A percentile compares a stretch with the other conserved stretches of the same genome.
Evolutionary conservation across 352 stramenopile genomes (phyloP).

Genomic region (Phytophthora tubulina): DNA sequence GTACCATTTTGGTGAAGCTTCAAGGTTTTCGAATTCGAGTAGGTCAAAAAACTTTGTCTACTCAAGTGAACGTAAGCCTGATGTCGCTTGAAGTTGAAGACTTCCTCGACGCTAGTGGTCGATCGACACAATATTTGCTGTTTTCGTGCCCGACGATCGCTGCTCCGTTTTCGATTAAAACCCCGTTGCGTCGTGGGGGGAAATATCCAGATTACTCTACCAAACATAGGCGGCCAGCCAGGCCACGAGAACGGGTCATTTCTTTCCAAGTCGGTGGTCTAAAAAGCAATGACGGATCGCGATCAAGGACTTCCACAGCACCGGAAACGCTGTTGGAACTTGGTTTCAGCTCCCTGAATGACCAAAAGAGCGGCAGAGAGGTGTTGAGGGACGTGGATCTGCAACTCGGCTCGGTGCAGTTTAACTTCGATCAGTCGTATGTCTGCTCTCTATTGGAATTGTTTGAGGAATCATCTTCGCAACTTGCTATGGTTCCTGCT

Average conservation of each 20-base stretch:
- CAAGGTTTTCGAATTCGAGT: slow-evolving; percentile 85
- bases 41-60: slow-evolving; percentile 85
- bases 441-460: slow-evolving; percentile 81
- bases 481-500: slow-evolving; percentile 46
- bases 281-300: slow-evolving; percentile 23
- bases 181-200: slow-evolving; percentile 53
- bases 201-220: slow-evolving; percentile 44
- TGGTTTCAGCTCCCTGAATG: slow-evolving; percentile 62
- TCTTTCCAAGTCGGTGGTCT: slow-evolving; percentile 54
- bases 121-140: slow-evolving; percentile 78
- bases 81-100: slow-evolving; percentile 85
- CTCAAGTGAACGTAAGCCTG: slow-evolving; percentile 73
- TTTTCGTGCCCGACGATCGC: slow-evolving; percentile 82
- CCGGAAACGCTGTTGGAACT: slow-evolving; percentile 76
- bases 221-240: slow-evolving; percentile 42
- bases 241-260: slow-evolving; percentile 74
- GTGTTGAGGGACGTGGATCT: slow-evolving; percentile 69
- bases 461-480: slow-evolving; percentile 73
- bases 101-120: slow-evolving; percentile 64
- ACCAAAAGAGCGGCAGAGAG: slow-evolving; percentile 68
- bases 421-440: slow-evolving; percentile 90
- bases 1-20: slow-evolving; percentile 78
- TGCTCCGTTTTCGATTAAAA: slow-evolving; percentile 69
- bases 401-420: slow-evolving; percentile 77
- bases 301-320: slow-evolving; percentile 23